Evolutionary conservation across 2,329 filamentous ascomycete genomes (phyloP).

Genomic region (Trichoderma sp.): DNA sequence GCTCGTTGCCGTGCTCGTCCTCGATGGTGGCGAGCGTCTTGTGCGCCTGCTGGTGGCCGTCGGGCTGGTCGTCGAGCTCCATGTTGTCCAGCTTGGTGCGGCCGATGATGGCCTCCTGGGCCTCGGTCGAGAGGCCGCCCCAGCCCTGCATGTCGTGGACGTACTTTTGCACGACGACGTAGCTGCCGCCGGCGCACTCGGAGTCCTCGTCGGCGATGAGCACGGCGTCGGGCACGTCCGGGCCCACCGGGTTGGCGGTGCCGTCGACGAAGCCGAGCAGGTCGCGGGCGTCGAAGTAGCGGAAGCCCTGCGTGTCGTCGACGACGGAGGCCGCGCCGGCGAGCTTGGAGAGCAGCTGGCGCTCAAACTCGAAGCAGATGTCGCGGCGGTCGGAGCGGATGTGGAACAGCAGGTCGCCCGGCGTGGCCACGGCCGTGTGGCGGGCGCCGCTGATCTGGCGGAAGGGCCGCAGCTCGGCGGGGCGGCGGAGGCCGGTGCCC

Average conservation of each 20-base stretch:
- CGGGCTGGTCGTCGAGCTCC: slow-evolving; percentile 58
- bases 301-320: slow-evolving; percentile 60
- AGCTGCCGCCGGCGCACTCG: slow-evolving; percentile 53
- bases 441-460: slow-evolving; percentile 49
- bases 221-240: slow-evolving; percentile 47
- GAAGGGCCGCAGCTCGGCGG: slow-evolving; percentile 57
- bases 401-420: slow-evolving; percentile 62
- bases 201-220: slow-evolving; percentile 50
- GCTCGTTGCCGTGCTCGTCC: slow-evolving; percentile 54
- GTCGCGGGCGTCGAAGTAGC: slow-evolving; percentile 63
- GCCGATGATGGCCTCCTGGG: slow-evolving; percentile 61
- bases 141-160: slow-evolving; percentile 56
- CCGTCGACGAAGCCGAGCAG: slow-evolving; percentile 64
- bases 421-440: slow-evolving; percentile 59
- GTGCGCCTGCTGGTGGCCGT: slow-evolving; percentile 56
- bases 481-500: slow-evolving; percentile 47
- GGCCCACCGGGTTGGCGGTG: slow-evolving; percentile 60
- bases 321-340: slow-evolving; percentile 52
- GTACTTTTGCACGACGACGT: slow-evolving; percentile 64
- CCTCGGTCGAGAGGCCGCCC: slow-evolving; percentile 51
- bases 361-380: slow-evolving; percentile 62
- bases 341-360: slow-evolving; percentile 55
- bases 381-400: slow-evolving; percentile 61
- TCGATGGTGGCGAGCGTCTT: slow-evolving; percentile 60
- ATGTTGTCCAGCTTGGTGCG: slow-evolving; percentile 62